Evolutionary conservation across 768 basidiomycete species (phyloP).

Genomic region (Mycena metata): DNA sequence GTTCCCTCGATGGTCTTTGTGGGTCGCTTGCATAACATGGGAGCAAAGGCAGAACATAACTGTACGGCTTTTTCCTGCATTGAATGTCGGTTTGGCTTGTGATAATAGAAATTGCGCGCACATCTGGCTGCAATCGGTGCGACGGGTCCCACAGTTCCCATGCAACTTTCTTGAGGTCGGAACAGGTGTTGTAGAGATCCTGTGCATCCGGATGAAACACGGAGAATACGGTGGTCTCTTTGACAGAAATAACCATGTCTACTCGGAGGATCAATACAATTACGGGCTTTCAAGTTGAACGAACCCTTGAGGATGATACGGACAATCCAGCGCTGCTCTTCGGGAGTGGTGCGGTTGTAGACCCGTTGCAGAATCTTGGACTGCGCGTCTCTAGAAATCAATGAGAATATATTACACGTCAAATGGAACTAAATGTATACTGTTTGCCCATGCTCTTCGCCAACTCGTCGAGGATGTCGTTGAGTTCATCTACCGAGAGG

Average conservation of each 20-base stretch:
- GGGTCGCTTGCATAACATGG: slow-evolving; percentile 95
- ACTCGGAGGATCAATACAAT: slow-evolving; percentile 2
- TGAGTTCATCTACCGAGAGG: slow-evolving; percentile 87
- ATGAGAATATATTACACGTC: slow-evolving; percentile 29
- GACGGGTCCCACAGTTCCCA: slow-evolving; percentile 89
- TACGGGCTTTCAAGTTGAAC: background rate
- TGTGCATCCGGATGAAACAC: slow-evolving; percentile 96
- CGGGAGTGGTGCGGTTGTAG: slow-evolving; percentile 83
- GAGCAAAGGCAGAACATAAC: slow-evolving; percentile 89
- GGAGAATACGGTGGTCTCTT: slow-evolving; percentile 92
- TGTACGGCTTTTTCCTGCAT: slow-evolving; percentile 85
- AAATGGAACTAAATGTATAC: slow-evolving; percentile 55
- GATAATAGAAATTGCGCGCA: slow-evolving; percentile 39
- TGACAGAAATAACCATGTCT: slow-evolving; percentile 95
- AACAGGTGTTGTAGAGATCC: slow-evolving; percentile 95
- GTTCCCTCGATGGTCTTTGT: slow-evolving; percentile 85
- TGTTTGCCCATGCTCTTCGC: slow-evolving; percentile 79
- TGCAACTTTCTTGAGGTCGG: slow-evolving; percentile 93
- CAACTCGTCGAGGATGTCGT: slow-evolving; percentile 84
- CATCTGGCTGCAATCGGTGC: slow-evolving; percentile 73
- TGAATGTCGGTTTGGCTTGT: background rate
- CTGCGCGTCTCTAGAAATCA: slow-evolving; percentile 73
- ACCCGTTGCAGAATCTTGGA: slow-evolving; percentile 81
- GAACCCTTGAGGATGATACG: slow-evolving; percentile 94
- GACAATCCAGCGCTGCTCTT: slow-evolving; percentile 97